Percentiles rank a stretch among this genome's conserved stretches.
phyloP scores from a whole-genome alignment of 2,329 filamentous ascomycete species.

The Podosphaera fusca region DNA sequence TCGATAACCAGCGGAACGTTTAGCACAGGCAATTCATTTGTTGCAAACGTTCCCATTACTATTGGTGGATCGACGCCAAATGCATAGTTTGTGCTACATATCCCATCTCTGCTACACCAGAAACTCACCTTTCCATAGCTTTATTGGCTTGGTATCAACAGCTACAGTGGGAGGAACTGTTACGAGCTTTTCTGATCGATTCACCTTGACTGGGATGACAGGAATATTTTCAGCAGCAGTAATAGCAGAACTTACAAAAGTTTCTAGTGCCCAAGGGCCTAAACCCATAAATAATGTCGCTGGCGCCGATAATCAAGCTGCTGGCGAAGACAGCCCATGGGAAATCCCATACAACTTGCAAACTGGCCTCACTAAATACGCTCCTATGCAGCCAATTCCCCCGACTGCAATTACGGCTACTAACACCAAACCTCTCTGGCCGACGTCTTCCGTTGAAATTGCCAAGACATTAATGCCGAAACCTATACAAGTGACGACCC shows the following conservation, averaged over 20 bases:
- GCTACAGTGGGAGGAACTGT: slow-evolving; percentile 29
- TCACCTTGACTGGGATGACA: slow-evolving; percentile 40
- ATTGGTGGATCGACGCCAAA: slow-evolving; percentile 12
- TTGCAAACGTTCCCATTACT: slow-evolving; percentile 11
- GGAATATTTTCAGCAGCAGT: slow-evolving; percentile 28
- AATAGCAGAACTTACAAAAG: slow-evolving; percentile 15
- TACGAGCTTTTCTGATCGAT: slow-evolving; percentile 37
- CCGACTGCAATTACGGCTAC: slow-evolving; percentile 18
- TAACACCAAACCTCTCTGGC: slow-evolving; percentile 16
- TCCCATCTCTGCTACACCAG: neutral
- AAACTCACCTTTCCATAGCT: slow-evolving; percentile 19
- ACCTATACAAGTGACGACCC: slow-evolving; percentile 16
- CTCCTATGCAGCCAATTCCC: slow-evolving; percentile 19
- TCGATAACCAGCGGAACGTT: slow-evolving; percentile 18
- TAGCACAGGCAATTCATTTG: slow-evolving; percentile 7
- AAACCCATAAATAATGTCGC: slow-evolving; percentile 8
- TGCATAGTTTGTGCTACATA: slow-evolving; percentile 14
- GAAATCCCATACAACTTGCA: slow-evolving; percentile 17
- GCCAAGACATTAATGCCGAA: slow-evolving; percentile 15
- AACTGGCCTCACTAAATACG: slow-evolving; percentile 18
- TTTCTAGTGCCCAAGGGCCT: slow-evolving; percentile 19
- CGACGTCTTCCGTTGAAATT: slow-evolving; percentile 16
- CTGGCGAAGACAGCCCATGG: slow-evolving; percentile 8
- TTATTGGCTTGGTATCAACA: slow-evolving; percentile 33
- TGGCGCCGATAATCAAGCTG: slow-evolving; percentile 2